Evolutionary conservation across 176 grass and related monocot genomes (phyloP).

Genomic region (Musa beccarii): DNA sequence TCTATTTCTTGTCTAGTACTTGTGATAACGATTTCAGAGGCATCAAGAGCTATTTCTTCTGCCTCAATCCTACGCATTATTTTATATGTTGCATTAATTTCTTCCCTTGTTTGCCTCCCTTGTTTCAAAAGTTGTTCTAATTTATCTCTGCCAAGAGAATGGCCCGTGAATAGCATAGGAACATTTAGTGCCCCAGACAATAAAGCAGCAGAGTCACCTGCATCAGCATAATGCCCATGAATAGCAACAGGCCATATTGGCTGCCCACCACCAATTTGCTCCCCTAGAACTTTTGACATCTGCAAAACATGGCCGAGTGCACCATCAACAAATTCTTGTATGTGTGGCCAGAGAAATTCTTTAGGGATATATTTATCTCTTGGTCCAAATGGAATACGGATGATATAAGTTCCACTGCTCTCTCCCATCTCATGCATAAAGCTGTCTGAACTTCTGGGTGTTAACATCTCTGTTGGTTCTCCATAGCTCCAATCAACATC

Average conservation of each 20-base stretch:
- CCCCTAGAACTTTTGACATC: conserved; percentile 61
- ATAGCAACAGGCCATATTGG: conserved; percentile 65
- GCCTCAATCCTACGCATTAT: conserved; percentile 80
- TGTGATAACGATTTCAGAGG: conserved; percentile 68
- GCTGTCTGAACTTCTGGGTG: conserved; percentile 45
- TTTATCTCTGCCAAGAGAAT: conserved; percentile 76
- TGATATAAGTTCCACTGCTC: conserved; percentile 66
- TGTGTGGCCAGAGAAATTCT: conserved; percentile 63
- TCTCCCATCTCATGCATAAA: conserved; percentile 55
- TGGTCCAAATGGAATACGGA: conserved; percentile 68
- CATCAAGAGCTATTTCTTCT: conserved; percentile 62
- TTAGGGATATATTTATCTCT: conserved; percentile 71
- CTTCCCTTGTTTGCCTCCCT: conserved; percentile 63
- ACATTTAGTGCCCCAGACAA: conserved; percentile 60
- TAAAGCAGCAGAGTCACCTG: conserved; percentile 55
- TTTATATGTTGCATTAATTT: conserved; percentile 77
- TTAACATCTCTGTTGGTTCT: conserved; percentile 52
- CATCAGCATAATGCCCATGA: conserved; percentile 71
- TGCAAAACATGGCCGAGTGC: conserved; percentile 52
- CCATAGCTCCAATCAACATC: conserved; percentile 70
- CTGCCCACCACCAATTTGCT: conserved; percentile 46
- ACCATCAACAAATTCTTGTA: conserved; percentile 83
- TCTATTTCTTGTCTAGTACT: conserved; percentile 81
- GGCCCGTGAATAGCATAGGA: conserved; percentile 68
- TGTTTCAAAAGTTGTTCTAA: conserved; percentile 72